phyloP scores from a whole-genome alignment of 1,284 basidiomycete species.

The Cryptococcus sp. region DNA sequence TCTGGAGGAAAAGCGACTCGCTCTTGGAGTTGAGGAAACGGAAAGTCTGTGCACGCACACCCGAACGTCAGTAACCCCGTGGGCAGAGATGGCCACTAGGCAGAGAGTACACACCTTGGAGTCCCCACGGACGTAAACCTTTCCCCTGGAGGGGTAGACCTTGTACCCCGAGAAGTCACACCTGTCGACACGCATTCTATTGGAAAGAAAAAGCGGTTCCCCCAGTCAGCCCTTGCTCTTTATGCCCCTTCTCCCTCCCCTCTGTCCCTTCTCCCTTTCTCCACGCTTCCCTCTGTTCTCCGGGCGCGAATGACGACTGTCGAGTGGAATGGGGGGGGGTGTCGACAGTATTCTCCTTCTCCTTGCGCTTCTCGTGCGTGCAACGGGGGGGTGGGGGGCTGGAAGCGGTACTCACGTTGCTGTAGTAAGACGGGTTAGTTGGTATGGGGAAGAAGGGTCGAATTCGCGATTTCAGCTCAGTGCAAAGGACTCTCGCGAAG shows the following conservation, averaged over 20 bases:
- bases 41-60: constrained; percentile 66
- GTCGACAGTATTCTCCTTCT: background rate
- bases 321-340: background rate
- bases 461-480: background rate
- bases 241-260: background rate
- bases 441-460: background rate
- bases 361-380: background rate
- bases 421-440: constrained; percentile 6
- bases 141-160: constrained; percentile 95
- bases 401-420: constrained; percentile 9
- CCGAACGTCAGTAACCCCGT: no score
- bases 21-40: constrained; percentile 86
- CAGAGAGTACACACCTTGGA: constrained; percentile 69
- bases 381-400: background rate
- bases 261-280: no score
- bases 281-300: background rate
- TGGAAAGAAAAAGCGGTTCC: background rate
- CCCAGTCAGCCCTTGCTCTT: background rate
- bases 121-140: constrained; percentile 92
- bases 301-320: background rate
- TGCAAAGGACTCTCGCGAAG: background rate
- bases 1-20: constrained; percentile 95
- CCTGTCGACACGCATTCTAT: constrained; percentile 85
- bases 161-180: constrained; percentile 93
- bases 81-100: no score